A percentile compares a stretch with the other conserved stretches of the same genome.
Conservation (phyloP, 2,329 filamentous ascomycete genomes). For the Sphaerulina musiva region DNA sequence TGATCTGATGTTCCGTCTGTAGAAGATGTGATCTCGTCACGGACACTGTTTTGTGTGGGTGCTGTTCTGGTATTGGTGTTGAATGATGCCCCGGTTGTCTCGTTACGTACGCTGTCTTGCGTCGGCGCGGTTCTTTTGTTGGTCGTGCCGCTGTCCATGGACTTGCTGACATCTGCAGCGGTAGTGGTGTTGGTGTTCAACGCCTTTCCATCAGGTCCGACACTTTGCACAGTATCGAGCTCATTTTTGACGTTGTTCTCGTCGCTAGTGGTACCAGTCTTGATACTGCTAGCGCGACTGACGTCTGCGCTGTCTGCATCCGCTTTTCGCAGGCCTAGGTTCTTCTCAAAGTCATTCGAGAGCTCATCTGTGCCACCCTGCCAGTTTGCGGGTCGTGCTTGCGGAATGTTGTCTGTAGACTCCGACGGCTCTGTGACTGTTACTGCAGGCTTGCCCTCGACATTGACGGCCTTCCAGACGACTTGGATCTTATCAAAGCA, state of each 20-base stretch:
- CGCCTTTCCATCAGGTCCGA: constrained; percentile 15
- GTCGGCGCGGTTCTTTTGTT: neutral
- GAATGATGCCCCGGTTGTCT: constrained; percentile 10
- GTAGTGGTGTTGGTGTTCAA: constrained; percentile 2
- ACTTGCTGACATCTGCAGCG: neutral
- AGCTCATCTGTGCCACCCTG: constrained; percentile 47
- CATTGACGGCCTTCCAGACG: constrained; percentile 60
- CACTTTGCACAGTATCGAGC: constrained; percentile 23
- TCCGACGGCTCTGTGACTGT: constrained; percentile 57
- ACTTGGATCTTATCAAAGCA: constrained; percentile 78
- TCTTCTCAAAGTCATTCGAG: constrained; percentile 45
- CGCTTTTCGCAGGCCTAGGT: constrained; percentile 61
- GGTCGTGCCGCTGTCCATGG: neutral
- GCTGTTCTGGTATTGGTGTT: constrained; percentile 7
- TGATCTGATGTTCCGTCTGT: constrained; percentile 25
- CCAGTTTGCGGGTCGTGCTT: constrained; percentile 69
- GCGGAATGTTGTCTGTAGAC: constrained; percentile 60
- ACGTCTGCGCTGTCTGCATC: constrained; percentile 60
- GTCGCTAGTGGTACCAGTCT: constrained; percentile 13
- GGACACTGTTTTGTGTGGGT: constrained; percentile 1
- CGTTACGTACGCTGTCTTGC: neutral
- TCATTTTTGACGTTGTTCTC: constrained; percentile 25
- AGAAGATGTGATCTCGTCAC: constrained; percentile 11
- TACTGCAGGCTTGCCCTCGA: constrained; percentile 28
- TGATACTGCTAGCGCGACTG: constrained; percentile 65